A percentile compares a stretch with the other conserved stretches of the same genome.
phyloP scores from a whole-genome alignment of 805 yeast genomes.

The Pichia sporocuriosa region DNA sequence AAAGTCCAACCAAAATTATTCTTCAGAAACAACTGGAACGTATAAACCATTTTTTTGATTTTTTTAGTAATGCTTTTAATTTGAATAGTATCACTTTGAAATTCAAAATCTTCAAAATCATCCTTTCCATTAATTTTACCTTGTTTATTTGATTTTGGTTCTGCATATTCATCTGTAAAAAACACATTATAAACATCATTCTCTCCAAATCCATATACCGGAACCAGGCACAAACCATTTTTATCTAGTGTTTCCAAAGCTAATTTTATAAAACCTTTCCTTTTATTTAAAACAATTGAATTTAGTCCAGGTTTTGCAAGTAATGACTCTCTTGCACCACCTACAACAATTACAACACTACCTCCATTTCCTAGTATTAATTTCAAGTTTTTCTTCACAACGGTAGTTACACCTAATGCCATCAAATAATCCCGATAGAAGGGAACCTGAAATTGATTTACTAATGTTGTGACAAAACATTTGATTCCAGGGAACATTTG shows the following conservation, averaged over 20 bases:
- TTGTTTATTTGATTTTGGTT: too few relatives aligned
- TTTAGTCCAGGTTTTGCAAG: slow-evolving; percentile 55
- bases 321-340: slow-evolving; percentile 91
- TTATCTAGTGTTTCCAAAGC: slow-evolving; percentile 55
- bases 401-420: slow-evolving; percentile 78
- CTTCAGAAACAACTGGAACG: slow-evolving; percentile 71
- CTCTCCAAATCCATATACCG: slow-evolving; percentile 90
- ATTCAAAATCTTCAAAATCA: slow-evolving; percentile 23
- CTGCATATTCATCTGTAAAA: slow-evolving; percentile 21
- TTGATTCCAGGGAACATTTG: slow-evolving; percentile 70
- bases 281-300: slow-evolving; percentile 63
- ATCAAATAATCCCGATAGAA: slow-evolving; percentile 80
- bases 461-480: slow-evolving; percentile 69
- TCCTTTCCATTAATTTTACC: slow-evolving; percentile 25
- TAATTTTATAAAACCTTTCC: slow-evolving; percentile 84
- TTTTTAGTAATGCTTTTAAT: not conserved
- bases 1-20: slow-evolving; percentile 70
- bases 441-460: slow-evolving; percentile 79
- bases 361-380: slow-evolving; percentile 55
- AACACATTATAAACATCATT: slow-evolving; percentile 47
- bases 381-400: slow-evolving; percentile 65
- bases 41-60: slow-evolving; percentile 12
- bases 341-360: slow-evolving; percentile 85
- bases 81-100: not conserved
- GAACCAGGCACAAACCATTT: slow-evolving; percentile 47